Percentiles rank a stretch among this genome's conserved stretches.
These are phyloP conservation scores for Neurospora crassa DNA, from an alignment of 2,329 filamentous ascomycete genomes.

Conservation along the genomic window DNA sequence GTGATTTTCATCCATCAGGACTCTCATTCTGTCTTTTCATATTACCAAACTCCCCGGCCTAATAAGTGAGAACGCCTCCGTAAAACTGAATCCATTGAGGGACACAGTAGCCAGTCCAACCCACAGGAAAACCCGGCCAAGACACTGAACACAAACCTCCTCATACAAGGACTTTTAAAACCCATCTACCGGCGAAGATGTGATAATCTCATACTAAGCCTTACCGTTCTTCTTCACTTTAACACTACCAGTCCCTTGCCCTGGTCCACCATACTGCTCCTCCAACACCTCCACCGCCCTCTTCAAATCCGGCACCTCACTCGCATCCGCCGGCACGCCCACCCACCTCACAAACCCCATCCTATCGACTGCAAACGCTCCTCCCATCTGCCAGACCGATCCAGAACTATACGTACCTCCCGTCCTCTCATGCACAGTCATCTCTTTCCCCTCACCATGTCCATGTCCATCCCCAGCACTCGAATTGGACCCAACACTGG, in stretches of 20 bases:
- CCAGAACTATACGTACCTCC: constrained; percentile 39
- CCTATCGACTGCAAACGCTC: constrained; percentile 51
- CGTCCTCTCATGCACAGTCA: constrained; percentile 18
- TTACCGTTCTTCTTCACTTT: neutral
- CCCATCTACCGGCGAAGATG: constrained; percentile 1
- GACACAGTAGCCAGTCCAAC: neutral
- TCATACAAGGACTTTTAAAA: constrained; percentile 1
- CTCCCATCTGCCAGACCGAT: constrained; percentile 54
- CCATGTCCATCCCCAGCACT: neutral
- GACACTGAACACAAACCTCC: neutral
- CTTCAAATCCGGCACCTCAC: constrained; percentile 45
- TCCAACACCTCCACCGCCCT: constrained; percentile 27
- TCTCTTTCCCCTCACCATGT: neutral
- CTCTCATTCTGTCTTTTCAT: neutral
- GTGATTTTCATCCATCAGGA: neutral
- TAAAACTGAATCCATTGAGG: neutral
- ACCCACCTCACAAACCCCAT: constrained; percentile 44
- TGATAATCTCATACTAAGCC: constrained; percentile 9
- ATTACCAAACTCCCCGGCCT: neutral
- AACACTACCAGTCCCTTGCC: neutral
- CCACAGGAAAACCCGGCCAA: neutral
- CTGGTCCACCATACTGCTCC: neutral
- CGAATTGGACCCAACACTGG: neutral
- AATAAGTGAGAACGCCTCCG: neutral
- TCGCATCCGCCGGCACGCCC: constrained; percentile 35